These are phyloP conservation scores for Pythium aphanidermatum DNA, from an alignment of 352 stramenopile genomes.

Conservation along the genomic window DNA sequence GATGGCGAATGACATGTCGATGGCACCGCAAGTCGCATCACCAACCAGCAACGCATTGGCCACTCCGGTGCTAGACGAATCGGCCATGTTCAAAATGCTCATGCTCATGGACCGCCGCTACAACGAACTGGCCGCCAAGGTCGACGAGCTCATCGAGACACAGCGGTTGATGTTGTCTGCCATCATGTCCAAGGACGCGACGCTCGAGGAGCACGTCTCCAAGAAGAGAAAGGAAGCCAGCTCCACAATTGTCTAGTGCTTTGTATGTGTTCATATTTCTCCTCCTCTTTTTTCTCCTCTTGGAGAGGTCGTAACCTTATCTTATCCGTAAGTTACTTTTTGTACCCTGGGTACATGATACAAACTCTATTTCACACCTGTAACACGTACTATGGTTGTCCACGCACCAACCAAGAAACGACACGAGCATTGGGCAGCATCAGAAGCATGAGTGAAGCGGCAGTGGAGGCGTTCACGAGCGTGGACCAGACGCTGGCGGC, in stretches of 20 bases:
- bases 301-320: conserved; percentile 2
- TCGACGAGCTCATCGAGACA: conserved; percentile 70
- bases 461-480: conserved; percentile 50
- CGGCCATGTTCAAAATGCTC: conserved; percentile 39
- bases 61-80: conserved; percentile 6
- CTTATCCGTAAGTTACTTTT: neutral
- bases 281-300: conserved; percentile 1
- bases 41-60: conserved; percentile 21
- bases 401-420: conserved; percentile 18
- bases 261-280: neutral
- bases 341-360: neutral
- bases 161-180: conserved; percentile 65
- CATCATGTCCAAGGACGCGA: conserved; percentile 33
- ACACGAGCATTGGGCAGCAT: conserved; percentile 5
- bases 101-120: conserved; percentile 63
- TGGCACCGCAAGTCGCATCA: neutral
- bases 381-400: neutral
- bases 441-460: conserved; percentile 45
- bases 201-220: conserved; percentile 11
- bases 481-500: conserved; percentile 76
- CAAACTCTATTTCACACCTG: conserved; percentile 7
- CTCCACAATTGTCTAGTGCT: conserved; percentile 13
- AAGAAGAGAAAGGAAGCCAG: conserved; percentile 24
- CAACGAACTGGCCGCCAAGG: conserved; percentile 67
- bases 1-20: conserved; percentile 9